phyloP scores from a whole-genome alignment of 148 eudicot species.

The Linanthus parryae region DNA sequence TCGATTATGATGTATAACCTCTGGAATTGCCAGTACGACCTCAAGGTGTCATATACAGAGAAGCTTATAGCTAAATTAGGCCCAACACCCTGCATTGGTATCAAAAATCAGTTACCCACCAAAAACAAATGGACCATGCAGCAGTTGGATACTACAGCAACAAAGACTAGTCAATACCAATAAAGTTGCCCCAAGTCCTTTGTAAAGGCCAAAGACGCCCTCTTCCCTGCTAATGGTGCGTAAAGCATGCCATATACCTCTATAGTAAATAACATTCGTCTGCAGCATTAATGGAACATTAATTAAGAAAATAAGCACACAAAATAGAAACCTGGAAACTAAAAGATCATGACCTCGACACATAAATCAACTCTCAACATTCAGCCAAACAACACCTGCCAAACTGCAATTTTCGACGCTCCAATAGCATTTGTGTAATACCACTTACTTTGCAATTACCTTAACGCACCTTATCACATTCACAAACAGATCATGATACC shows the following conservation, averaged over 20 bases:
- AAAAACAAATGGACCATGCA: neutral
- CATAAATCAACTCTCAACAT: neutral
- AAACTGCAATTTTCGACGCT: too few relatives aligned
- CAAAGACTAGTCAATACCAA: conserved; percentile 58
- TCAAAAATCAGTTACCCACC: conserved; percentile 1
- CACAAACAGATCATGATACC: too few relatives aligned
- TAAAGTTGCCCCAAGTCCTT: conserved; percentile 90
- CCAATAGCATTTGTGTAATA: too few relatives aligned
- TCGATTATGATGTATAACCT: conserved; percentile 36
- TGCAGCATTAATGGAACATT: conserved; percentile 23
- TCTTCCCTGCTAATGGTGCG: conserved; percentile 75
- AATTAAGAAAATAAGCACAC: conserved; percentile 2
- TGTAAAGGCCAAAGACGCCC: conserved; percentile 73
- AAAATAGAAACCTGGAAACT: neutral
- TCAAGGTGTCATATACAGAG: conserved; percentile 82
- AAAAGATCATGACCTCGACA: neutral
- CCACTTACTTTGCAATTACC: too few relatives aligned
- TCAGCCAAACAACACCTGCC: too few relatives aligned
- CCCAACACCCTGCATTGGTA: conserved; percentile 74
- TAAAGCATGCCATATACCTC: conserved; percentile 81
- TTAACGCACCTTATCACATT: too few relatives aligned
- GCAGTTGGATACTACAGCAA: neutral
- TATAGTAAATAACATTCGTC: conserved; percentile 79
- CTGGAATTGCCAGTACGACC: conserved; percentile 62
- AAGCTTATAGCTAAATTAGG: conserved; percentile 95